Evolutionary conservation across 78 protist species (phyloP).

Genomic region (Isochrysis galbana): DNA sequence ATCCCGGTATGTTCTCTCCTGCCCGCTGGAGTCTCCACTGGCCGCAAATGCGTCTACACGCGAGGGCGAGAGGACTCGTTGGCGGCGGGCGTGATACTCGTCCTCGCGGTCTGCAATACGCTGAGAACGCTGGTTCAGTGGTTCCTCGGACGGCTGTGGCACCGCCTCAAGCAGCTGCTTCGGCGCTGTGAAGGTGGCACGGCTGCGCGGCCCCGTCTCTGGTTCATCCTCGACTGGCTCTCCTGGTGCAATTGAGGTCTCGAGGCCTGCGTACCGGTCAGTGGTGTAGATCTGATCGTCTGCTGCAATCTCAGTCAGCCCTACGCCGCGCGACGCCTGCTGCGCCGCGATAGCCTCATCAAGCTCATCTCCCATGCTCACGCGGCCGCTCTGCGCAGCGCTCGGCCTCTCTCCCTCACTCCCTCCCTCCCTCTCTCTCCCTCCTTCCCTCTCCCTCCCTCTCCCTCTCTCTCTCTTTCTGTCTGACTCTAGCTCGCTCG

Average conservation of each 20-base stretch:
- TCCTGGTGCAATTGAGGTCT: background rate
- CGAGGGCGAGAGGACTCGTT: slow-evolving; percentile 67
- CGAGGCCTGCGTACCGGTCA: background rate
- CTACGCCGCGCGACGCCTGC: background rate
- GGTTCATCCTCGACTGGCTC: background rate
- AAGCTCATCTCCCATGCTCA: background rate
- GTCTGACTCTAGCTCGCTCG: too few relatives aligned
- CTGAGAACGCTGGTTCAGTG: background rate
- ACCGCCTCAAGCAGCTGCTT: background rate
- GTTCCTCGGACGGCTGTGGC: background rate
- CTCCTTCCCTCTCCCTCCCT: too few relatives aligned
- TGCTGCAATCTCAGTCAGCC: background rate
- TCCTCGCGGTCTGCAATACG: slow-evolving; percentile 45
- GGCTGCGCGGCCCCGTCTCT: background rate
- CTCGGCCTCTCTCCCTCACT: too few relatives aligned
- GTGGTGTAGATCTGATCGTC: background rate
- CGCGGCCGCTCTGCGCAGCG: too few relatives aligned
- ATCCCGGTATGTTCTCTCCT: slow-evolving; percentile 43
- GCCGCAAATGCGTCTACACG: slow-evolving; percentile 67
- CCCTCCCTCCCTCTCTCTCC: too few relatives aligned
- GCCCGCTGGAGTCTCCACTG: background rate
- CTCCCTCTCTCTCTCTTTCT: too few relatives aligned
- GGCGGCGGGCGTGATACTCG: slow-evolving; percentile 60
- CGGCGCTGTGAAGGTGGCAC: background rate
- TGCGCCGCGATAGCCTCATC: background rate